Evolutionary conservation across 2,329 filamentous ascomycete genomes (phyloP).

Genomic region (Colletotrichum trifolii): DNA sequence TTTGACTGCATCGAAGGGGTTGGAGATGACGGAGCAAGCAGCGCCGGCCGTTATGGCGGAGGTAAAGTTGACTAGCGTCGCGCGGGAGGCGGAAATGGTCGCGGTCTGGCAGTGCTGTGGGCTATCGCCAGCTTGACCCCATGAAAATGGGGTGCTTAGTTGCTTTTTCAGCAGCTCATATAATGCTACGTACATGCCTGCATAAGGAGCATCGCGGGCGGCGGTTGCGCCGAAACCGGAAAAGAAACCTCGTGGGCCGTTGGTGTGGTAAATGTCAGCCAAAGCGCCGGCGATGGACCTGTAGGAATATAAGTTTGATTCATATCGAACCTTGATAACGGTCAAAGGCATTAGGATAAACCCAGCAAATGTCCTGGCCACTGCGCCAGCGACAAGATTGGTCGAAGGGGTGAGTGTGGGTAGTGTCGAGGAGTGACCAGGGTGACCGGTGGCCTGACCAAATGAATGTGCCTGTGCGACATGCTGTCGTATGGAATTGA

Average conservation of each 20-base stretch:
- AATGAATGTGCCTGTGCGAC: constrained; percentile 49
- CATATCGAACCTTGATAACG: constrained; percentile 95
- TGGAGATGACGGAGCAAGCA: constrained; percentile 87
- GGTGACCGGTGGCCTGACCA: constrained; percentile 35
- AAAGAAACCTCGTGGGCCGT: constrained; percentile 88
- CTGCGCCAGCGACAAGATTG: constrained; percentile 86
- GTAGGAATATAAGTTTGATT: constrained; percentile 88
- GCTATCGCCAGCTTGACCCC: neutral
- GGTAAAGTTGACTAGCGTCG: constrained; percentile 72
- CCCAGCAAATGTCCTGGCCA: constrained; percentile 86
- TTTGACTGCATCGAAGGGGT: constrained; percentile 97
- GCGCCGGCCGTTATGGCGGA: constrained; percentile 85
- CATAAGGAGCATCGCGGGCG: constrained; percentile 94
- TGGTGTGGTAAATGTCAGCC: constrained; percentile 76
- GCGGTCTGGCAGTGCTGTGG: neutral
- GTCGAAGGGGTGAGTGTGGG: constrained; percentile 85
- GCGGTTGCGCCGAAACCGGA: constrained; percentile 94
- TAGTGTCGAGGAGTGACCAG: constrained; percentile 72
- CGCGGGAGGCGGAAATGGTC: constrained; percentile 30
- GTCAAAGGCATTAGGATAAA: constrained; percentile 96
- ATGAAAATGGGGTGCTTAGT: constrained; percentile 52
- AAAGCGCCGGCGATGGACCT: constrained; percentile 78
- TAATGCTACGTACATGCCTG: constrained; percentile 91
- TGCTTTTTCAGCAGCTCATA: constrained; percentile 86
- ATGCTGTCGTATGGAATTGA: constrained; percentile 84